Conservation (phyloP, 2,329 filamentous ascomycete genomes). For the Colletotrichum filicis region DNA sequence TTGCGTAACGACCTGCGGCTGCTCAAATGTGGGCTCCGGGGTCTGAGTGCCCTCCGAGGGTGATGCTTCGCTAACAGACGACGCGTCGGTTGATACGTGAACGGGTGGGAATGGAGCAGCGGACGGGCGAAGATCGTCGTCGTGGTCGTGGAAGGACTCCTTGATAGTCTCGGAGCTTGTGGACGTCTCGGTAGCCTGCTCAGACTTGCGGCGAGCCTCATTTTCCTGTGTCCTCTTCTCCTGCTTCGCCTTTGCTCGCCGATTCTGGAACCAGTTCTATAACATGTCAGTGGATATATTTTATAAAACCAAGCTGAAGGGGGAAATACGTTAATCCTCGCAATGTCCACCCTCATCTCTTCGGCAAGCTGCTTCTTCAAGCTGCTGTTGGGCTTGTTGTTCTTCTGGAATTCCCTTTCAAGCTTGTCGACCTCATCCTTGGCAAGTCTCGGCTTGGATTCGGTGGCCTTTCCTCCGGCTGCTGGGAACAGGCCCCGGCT, state of each 20-base stretch:
- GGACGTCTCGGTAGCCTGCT: constrained; percentile 50
- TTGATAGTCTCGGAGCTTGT: constrained; percentile 44
- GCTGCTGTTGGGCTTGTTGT: constrained; percentile 72
- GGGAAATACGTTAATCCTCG: constrained; percentile 67
- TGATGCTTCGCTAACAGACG: constrained; percentile 3
- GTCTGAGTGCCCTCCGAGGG: constrained; percentile 11
- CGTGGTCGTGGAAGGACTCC: constrained; percentile 47
- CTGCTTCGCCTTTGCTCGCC: constrained; percentile 73
- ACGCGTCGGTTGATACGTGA: not conserved
- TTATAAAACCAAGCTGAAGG: constrained; percentile 26
- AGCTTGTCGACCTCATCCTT: constrained; percentile 70
- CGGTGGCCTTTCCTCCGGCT: constrained; percentile 46
- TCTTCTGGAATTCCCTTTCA: constrained; percentile 71
- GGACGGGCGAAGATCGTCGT: constrained; percentile 51
- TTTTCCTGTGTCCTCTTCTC: constrained; percentile 66
- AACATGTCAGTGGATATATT: constrained; percentile 42
- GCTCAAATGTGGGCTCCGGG: not conserved
- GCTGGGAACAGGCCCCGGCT: constrained; percentile 14
- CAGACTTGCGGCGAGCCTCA: constrained; percentile 48
- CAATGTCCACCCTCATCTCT: constrained; percentile 70
- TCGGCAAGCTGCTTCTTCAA: constrained; percentile 71
- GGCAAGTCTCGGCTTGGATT: constrained; percentile 64
- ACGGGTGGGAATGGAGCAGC: constrained; percentile 44
- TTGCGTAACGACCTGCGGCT: not conserved
- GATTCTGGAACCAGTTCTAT: constrained; percentile 77